phyloP scores from a whole-genome alignment of 2,329 filamentous ascomycete species.

The Beauveria bassiana region DNA sequence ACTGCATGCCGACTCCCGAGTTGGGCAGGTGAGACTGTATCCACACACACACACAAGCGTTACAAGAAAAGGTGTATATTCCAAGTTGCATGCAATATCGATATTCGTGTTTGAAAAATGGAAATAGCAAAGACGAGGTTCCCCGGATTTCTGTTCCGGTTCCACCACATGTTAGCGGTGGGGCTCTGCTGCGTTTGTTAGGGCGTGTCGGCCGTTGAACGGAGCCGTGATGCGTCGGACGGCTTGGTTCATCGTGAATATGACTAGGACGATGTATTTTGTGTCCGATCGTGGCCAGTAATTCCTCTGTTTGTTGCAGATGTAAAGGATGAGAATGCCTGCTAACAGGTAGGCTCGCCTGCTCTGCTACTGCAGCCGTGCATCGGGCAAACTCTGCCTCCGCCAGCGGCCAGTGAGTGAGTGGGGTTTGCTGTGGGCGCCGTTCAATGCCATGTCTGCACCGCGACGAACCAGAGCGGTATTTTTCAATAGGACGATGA shows the following conservation, averaged over 20 bases:
- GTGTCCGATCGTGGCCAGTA: no score
- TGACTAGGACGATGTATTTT: not conserved
- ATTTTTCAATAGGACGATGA: not conserved
- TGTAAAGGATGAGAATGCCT: not conserved
- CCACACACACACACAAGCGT: not conserved
- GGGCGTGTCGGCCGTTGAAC: slow-evolving; percentile 5
- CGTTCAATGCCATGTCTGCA: no score
- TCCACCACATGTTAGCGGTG: slow-evolving; percentile 10
- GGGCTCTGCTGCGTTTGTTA: not conserved
- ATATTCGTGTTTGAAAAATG: not conserved
- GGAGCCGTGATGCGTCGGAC: not conserved
- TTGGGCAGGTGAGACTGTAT: not conserved
- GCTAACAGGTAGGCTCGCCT: not conserved
- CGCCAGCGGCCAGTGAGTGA: not conserved
- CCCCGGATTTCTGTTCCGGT: slow-evolving; percentile 9
- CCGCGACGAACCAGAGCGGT: not conserved
- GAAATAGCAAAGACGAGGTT: slow-evolving; percentile 3
- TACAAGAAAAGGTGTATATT: not conserved
- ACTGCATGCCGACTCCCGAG: not conserved
- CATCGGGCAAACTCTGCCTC: slow-evolving; percentile 5
- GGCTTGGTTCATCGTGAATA: not conserved
- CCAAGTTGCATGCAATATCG: not conserved
- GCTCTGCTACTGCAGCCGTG: not conserved
- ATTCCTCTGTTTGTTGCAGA: not conserved
- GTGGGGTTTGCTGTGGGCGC: not conserved